Evolutionary conservation across 2,329 filamentous ascomycete genomes (phyloP).

Genomic region (Talaromyces funiculosus): DNA sequence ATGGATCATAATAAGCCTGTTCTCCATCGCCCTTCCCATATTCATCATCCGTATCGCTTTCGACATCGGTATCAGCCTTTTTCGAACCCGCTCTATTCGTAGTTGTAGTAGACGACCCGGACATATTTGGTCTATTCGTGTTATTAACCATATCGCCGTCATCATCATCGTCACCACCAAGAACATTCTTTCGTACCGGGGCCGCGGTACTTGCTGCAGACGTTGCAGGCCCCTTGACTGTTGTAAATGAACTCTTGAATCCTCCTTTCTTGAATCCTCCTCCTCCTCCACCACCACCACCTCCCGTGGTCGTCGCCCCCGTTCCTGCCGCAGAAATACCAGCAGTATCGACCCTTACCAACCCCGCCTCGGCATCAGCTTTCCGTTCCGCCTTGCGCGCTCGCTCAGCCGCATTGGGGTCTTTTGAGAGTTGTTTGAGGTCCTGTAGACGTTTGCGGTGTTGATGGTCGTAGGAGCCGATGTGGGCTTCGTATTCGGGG

Average conservation of each 20-base stretch:
- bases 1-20: slow-evolving; percentile 49
- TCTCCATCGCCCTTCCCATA: slow-evolving; percentile 42
- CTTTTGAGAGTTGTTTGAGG: slow-evolving; percentile 41
- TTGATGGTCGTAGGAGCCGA: slow-evolving; percentile 89
- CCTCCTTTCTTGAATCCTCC: slow-evolving; percentile 69
- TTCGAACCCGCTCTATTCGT: not conserved
- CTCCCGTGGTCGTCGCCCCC: slow-evolving; percentile 16
- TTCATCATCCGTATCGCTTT: slow-evolving; percentile 66
- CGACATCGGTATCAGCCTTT: slow-evolving; percentile 44
- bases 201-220: slow-evolving; percentile 21
- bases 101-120: not conserved
- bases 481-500: slow-evolving; percentile 93
- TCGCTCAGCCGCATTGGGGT: slow-evolving; percentile 40
- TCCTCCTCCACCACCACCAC: slow-evolving; percentile 23
- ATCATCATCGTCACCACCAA: slow-evolving; percentile 39
- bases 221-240: slow-evolving; percentile 39
- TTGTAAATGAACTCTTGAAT: slow-evolving; percentile 70
- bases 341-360: slow-evolving; percentile 29
- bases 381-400: slow-evolving; percentile 38
- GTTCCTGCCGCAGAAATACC: not conserved
- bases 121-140: not conserved
- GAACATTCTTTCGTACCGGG: slow-evolving; percentile 34
- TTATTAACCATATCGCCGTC: slow-evolving; percentile 21
- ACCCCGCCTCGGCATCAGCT: slow-evolving; percentile 38
- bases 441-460: slow-evolving; percentile 66